Evolutionary conservation across 148 eudicot genomes (phyloP), one percentile per base, ranked within the genome.

Genomic region (Silene uniflora): DNA sequence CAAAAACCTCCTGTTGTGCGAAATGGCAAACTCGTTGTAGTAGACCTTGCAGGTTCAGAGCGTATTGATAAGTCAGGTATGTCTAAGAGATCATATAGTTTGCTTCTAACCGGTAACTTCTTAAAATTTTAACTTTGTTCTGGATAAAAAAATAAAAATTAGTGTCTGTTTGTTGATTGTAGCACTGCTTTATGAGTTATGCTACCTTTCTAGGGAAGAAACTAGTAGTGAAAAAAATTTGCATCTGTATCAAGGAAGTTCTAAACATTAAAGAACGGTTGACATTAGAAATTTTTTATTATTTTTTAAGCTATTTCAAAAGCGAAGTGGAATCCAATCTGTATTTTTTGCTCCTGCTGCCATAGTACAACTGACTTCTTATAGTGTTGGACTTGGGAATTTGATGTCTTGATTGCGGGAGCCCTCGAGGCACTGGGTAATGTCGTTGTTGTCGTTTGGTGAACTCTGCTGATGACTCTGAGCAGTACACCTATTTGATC

Each of bases 31-130:
- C 91, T 93, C 62, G 88, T 93, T 35, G 91, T 93, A 73, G 90
- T 93, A 19, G 98, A 93, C 83, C 96, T 93, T 74, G 98, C 98
- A 24, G 98, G 98, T 76, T 93, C 98, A 72, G 98, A 93, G 83
- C 93, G 98, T 69, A 88, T 91, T 67, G 83, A 91, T 66, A 93
- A 93, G 81, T 93, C 96, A 86, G 98, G 98, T 93, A 71, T 21
- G 52, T 42, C 71, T n/a, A 62, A 73, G 73, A 54, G 67, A 65
- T 35, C 54, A 23, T 71, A 71, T 66, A 24, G 39, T 60, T 32
- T 69, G 21, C 25, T 78, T 55, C 55, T 64, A 52, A 14, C 1
- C n/a, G 16, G 74, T 27, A 44, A 39, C 56, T 49, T 68, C 25
- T 56, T 27, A 25, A 71, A 21, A 25, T 69, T 12, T 1, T 54